Base-by-base conservation (phyloP, 306 rosid species). In the Arachis stenosperma region DNA sequence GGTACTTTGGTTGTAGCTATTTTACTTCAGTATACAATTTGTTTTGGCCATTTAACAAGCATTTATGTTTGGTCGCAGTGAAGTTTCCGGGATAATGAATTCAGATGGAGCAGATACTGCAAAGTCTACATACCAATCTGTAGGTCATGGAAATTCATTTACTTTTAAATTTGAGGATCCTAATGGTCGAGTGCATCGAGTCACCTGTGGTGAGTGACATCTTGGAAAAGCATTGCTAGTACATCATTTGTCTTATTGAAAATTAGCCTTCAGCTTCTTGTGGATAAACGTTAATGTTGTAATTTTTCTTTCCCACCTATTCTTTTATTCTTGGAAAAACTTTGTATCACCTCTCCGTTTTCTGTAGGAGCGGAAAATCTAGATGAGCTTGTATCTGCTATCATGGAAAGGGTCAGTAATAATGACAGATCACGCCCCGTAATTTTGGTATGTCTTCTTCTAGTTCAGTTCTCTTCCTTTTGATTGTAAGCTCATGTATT, bases 141-240 rank as follows among this genome's bases (percentile, higher is more conserved):
- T 84, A 74, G 93, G 96, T 79, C 87, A 81, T 83, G 96, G 90
- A 67, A 90, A 87, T 80, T 82, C 92, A 50, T 87, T 91, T 82
- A 66, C 84, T 66, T 91, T 91, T 77, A 94, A 94, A 86, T 91
- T 94, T 82, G 97, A 83, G 82, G 98, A 94, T 84, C 82, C 8
- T 8, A 88, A 79, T 80, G 97, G 99, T 63, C 96, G 81, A 75
- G 85, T 89, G 14, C 99, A 91, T 88, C 91, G 99, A 42, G 55
- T 94, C 43, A 85, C 79, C 79, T 88, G 84, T 69, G 95, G 99
- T 94, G 79, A 91, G 96, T 83, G 70, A 51, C 56, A 40, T 71
- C 4, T 29, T 56, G 43, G 59, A 15, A 73, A 64, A 33, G 51
- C 60, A 52, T 70, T 29, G 57, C 80, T 46, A 71, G 46, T 44